Percentiles rank a stretch among this genome's conserved stretches.
Conservation (phyloP, 2,329 filamentous ascomycete genomes). For the Colletotrichum aenigma region DNA sequence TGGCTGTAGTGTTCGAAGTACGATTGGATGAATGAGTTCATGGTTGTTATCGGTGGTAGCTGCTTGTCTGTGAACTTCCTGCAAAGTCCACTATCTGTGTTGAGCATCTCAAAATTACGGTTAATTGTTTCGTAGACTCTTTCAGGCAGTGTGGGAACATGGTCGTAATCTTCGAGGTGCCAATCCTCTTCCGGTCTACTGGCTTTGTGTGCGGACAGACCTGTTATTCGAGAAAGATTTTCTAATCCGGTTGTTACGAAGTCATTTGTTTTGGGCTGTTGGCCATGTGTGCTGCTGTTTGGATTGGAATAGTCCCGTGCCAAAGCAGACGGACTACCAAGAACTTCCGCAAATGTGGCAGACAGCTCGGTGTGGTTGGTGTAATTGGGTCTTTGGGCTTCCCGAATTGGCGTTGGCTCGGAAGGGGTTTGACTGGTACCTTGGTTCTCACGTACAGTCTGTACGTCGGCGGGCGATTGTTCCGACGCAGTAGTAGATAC, state of each 20-base stretch:
- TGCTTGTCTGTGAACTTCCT: neutral
- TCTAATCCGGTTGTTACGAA: neutral
- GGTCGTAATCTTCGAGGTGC: neutral
- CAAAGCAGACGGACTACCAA: neutral
- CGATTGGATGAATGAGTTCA: neutral
- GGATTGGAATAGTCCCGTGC: neutral
- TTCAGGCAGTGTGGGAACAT: neutral
- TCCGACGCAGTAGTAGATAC: neutral
- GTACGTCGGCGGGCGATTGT: neutral
- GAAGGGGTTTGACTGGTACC: too few species aligned
- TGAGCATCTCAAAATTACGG: neutral
- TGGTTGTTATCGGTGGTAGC: neutral
- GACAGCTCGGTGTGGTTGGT: neutral
- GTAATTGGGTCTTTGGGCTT: neutral
- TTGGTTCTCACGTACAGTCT: neutral
- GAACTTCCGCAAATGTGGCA: neutral
- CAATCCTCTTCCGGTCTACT: neutral
- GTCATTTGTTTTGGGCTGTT: neutral
- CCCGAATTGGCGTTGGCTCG: neutral
- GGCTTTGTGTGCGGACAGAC: neutral
- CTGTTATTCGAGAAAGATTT: neutral
- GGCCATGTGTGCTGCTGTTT: neutral
- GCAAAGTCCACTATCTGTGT: neutral
- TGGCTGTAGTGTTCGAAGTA: neutral
- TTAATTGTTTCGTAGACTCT: neutral